Percentiles rank a stretch among this genome's conserved stretches.
Evolutionary conservation across 305 asterid genomes (phyloP).

Genomic region (Striga hermonthica): DNA sequence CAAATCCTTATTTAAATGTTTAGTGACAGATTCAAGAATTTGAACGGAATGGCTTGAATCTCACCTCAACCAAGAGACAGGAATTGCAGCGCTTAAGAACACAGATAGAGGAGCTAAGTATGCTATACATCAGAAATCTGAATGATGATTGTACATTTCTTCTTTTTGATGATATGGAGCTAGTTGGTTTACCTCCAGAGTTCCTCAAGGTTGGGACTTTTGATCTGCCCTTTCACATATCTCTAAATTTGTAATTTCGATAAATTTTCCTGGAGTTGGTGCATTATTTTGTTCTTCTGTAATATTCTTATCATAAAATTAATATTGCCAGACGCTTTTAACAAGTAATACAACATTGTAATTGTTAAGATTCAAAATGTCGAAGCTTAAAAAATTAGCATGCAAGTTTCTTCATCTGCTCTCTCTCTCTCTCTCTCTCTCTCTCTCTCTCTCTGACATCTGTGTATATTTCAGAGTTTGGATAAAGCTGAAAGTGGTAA

Average conservation of each 20-base stretch:
- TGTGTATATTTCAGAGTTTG: constrained; percentile 54
- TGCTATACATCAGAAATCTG: constrained; percentile 73
- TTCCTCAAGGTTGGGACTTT: constrained; percentile 62
- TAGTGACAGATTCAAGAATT: constrained; percentile 98
- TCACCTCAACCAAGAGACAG: constrained; percentile 77
- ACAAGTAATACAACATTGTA: constrained; percentile 3
- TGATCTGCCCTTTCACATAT: constrained; percentile 19
- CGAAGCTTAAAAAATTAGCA: constrained; percentile 11
- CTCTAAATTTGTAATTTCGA: neutral
- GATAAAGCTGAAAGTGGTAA: constrained; percentile 68
- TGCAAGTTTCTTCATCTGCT: neutral
- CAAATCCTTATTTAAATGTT: constrained; percentile 52
- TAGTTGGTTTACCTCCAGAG: constrained; percentile 77
- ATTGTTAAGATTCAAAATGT: constrained; percentile 4
- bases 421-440: too few relatives aligned
- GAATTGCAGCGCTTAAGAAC: constrained; percentile 71
- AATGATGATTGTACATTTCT: constrained; percentile 65
- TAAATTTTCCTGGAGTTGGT: constrained; percentile 2
- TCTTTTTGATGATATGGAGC: constrained; percentile 63
- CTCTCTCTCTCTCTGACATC: constrained; percentile 8
- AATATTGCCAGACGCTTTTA: constrained; percentile 10
- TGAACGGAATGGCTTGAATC: constrained; percentile 87
- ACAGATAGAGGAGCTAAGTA: constrained; percentile 78
- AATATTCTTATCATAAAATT: constrained; percentile 8
- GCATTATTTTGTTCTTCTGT: constrained; percentile 27